Evolutionary conservation across 805 yeast species (phyloP), one percentile per base, ranked within the genome.

Genomic region (Osmozyma mogii): DNA sequence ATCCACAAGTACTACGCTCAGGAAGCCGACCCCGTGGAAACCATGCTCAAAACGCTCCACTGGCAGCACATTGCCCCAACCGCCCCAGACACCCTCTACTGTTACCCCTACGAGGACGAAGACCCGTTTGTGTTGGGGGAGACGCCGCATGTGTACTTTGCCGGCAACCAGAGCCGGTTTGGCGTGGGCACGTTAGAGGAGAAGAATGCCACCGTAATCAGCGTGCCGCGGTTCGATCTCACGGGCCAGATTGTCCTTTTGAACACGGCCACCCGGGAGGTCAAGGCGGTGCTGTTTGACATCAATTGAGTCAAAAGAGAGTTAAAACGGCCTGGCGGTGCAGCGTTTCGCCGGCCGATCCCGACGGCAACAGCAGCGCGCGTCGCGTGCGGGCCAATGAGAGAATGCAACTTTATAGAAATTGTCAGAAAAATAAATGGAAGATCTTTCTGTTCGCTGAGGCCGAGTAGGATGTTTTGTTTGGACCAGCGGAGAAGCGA

Each of bases 61-160:
- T 88, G 96, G 95, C 89, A 87, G 45, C 84, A 84, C 47, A 63
- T 84, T 15, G 77, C 84, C 1, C 98, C 98, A 3, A 87, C 96
- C 0, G 94, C 96, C 1, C 98, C 98, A 0, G 97, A 92, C 47
- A 92, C 98, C 0, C 57, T 92, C 24, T 81, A 88, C 68, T 78
- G 94, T 41, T 87, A 84, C 44, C 96, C 98, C 1, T 88, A 68
- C 45, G 68, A 70, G 8, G 72, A 75, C 15, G 45, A 49, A 2
- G 97, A 92, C 52, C 97, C 97, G 3, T 85, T 89, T 52, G 62
- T 77, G 2, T 58, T 92, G n/a, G 59, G 59, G 7, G 84, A 83
- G 45, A 73, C 83, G 11, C 97, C 97, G 1, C 88, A 85, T 49
- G 79, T 88, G 3, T 85, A 82, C 47, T 75, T 84, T 43, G 84